Evolutionary conservation across 768 basidiomycete species (phyloP).

Genomic region (Infundibulicybe gibba): DNA sequence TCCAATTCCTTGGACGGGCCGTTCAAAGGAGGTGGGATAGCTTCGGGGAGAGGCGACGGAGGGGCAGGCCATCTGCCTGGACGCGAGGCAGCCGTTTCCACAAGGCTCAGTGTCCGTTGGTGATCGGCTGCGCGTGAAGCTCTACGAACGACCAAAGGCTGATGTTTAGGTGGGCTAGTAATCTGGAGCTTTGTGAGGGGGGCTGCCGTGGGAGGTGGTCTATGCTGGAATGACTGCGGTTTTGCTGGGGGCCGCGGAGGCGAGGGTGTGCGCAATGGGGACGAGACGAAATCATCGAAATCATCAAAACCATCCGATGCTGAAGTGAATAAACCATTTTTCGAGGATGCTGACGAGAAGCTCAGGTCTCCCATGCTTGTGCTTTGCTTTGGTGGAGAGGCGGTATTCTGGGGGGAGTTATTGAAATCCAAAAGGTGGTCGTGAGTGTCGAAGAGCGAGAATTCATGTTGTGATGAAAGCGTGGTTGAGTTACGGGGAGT

Average conservation of each 20-base stretch:
- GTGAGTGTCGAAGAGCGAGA: constrained; percentile 25
- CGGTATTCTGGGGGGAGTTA: neutral
- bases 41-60: constrained; percentile 19
- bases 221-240: constrained; percentile 19
- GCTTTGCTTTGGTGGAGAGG: constrained; percentile 16
- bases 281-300: constrained; percentile 31
- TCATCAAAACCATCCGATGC: constrained; percentile 9
- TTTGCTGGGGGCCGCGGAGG: constrained; percentile 42
- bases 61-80: constrained; percentile 41
- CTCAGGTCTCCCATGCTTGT: constrained; percentile 10
- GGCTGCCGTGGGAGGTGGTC: constrained; percentile 42
- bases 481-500: constrained; percentile 15
- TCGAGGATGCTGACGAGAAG: constrained; percentile 18
- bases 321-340: too few relatives aligned
- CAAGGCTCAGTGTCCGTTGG: constrained; percentile 52
- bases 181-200: constrained; percentile 1
- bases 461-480: constrained; percentile 22
- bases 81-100: constrained; percentile 53
- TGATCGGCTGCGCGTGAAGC: constrained; percentile 41
- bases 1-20: constrained; percentile 15
- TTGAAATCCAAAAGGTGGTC: constrained; percentile 55
- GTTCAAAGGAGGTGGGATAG: constrained; percentile 16
- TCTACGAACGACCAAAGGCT: constrained; percentile 15
- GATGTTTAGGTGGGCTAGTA: constrained; percentile 8
- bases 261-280: constrained; percentile 39